phyloP scores from a whole-genome alignment of 306 rosid species.

The Gillenia trifoliata region DNA sequence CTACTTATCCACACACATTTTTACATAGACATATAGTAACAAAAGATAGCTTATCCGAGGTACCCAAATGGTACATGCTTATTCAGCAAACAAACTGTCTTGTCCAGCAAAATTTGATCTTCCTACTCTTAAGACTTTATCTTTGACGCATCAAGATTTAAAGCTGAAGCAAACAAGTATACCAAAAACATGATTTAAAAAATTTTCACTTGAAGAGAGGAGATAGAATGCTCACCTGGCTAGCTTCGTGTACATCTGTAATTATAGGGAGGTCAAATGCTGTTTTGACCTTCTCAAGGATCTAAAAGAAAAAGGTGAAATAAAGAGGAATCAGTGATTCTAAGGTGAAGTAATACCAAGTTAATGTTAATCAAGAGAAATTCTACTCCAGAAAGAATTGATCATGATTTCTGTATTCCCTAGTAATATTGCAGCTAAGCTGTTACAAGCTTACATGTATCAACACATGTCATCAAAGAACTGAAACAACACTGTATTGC shows the following conservation, averaged over 20 bases:
- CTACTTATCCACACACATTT: neutral
- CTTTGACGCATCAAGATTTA: neutral
- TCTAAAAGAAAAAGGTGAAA: constrained; percentile 37
- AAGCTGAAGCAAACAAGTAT: neutral
- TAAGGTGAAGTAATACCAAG: neutral
- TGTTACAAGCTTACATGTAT: neutral
- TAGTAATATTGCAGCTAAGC: neutral
- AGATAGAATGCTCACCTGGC: constrained; percentile 48
- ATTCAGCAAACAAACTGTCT: neutral
- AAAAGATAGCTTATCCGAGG: neutral
- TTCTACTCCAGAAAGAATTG: neutral
- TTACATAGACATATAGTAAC: neutral
- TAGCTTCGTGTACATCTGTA: constrained; percentile 83
- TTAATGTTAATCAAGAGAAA: neutral
- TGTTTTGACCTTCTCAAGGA: constrained; percentile 88
- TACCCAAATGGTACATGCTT: neutral
- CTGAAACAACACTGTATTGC: neutral
- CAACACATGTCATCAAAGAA: neutral
- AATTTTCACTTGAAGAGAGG: neutral
- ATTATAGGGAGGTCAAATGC: constrained; percentile 82
- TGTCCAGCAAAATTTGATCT: neutral
- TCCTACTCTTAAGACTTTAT: neutral
- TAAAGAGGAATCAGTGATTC: neutral
- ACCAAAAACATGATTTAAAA: neutral
- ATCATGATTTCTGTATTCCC: neutral